Base-by-base conservation (phyloP, 495 filamentous ascomycete species). In the Aspergillus olivimuriae region DNA sequence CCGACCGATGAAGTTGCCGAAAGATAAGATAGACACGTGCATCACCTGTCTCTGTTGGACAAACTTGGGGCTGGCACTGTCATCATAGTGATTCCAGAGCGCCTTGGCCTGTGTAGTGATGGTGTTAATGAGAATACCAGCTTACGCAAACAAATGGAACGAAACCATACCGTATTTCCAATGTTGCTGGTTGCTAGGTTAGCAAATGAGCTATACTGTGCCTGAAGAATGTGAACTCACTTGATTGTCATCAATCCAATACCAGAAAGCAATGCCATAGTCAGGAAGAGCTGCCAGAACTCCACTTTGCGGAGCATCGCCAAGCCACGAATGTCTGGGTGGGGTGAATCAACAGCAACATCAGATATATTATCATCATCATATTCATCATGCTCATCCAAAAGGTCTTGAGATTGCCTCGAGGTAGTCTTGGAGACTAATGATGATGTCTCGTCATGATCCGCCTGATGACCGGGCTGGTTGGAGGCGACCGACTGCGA, bases 201-300 rank as follows among this genome's bases (percentile, higher is more conserved):
- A 80, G 77, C 47, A 21, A 34, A 22, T 3, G 9, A 20, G 2
- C 2, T 34, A 34, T 33, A 20, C 28, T 32, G 4, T 15, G 9
- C 4, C 15, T 8, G 12, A 11, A 4, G 34, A 42, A 18, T n/a
- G 34, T 10, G 19, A 35, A 76, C 87, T 65, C 69, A 94, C 89
- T 98, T 98, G 61, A 98, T 98, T 2, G 94, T 97, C 92, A 98
- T 98, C 56, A 97, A 64, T 9, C 92, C 92, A 57, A 95, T 86
- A 32, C 92, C 92, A 15, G 89, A 88, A 47, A 97, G 69, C 12
- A 96, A 74, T 23, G 83, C 91, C 76, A 97, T 84, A 28, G 94
- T 78, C 39, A 76, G 52, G 59, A 89, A 97, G 30, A 94, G 66
- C 52, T 92, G 81, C 87, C 89, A 97, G 63, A 97, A 98, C 39